Conservation (phyloP, 2,329 filamentous ascomycete genomes). For the Seiridium cupressi region DNA sequence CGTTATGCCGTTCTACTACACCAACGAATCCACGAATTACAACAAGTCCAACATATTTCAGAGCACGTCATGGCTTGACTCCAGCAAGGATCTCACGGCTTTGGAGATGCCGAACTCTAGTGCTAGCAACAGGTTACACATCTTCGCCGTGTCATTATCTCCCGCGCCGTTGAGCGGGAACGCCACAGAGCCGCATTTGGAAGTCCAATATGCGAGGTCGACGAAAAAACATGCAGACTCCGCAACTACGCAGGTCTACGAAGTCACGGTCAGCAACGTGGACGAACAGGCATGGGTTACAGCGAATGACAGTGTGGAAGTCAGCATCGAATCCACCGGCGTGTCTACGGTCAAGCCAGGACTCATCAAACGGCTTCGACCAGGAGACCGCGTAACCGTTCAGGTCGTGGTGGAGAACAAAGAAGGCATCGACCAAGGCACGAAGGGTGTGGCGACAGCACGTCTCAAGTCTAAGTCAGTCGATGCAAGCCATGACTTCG, state of each 20-base stretch:
- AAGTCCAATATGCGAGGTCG: conserved; percentile 37
- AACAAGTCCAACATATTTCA: conserved; percentile 18
- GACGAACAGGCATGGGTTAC: conserved; percentile 28
- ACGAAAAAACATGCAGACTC: conserved; percentile 38
- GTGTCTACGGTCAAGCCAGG: conserved; percentile 42
- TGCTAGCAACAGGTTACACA: conserved; percentile 28
- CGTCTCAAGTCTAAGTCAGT: conserved; percentile 11
- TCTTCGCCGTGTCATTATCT: conserved; percentile 39
- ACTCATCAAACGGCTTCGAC: conserved; percentile 36
- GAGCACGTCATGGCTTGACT: conserved; percentile 14
- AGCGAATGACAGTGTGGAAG: conserved; percentile 24
- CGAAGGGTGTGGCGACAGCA: conserved; percentile 15
- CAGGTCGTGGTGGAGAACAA: conserved; percentile 30
- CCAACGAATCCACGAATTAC: conserved; percentile 13
- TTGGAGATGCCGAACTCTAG: conserved; percentile 12
- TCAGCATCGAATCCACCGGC: conserved; percentile 27
- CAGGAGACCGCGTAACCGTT: conserved; percentile 40
- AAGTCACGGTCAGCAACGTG: conserved; percentile 36
- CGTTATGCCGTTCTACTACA: conserved; percentile 16
- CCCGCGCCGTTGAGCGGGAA: conserved; percentile 9
- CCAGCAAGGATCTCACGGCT: conserved; percentile 12
- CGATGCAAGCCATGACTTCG: conserved; percentile 24
- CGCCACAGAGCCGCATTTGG: conserved; percentile 18
- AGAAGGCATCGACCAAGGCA: conserved; percentile 15
- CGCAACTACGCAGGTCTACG: conserved; percentile 36